phyloP scores from a whole-genome alignment of 225 moss, liverwort and hornwort genomes.

The Sphagnum tenellum region DNA sequence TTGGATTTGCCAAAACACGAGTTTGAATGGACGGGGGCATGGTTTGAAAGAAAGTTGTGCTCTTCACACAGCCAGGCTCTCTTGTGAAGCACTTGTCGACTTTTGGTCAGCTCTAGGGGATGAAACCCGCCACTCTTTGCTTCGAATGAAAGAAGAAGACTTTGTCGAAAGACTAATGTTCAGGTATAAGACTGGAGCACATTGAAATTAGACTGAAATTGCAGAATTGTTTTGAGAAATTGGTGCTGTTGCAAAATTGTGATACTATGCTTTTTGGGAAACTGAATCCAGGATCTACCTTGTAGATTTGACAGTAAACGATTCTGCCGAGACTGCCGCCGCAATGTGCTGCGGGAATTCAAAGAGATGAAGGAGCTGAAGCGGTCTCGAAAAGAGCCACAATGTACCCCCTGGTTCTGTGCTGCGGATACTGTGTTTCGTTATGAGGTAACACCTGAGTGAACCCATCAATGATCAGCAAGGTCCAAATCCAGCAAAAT shows the following conservation, averaged over 20 bases:
- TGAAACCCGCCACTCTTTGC: constrained; percentile 84
- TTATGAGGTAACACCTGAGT: constrained; percentile 62
- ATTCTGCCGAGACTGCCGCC: constrained; percentile 99
- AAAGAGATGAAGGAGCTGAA: constrained; percentile 99
- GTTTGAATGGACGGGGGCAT: constrained; percentile 95
- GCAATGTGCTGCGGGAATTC: constrained; percentile 98
- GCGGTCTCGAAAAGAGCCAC: constrained; percentile 90
- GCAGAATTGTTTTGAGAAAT: no score
- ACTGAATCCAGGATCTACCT: neutral
- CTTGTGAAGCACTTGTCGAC: constrained; percentile 98
- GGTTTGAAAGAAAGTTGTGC: constrained; percentile 98
- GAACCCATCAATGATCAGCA: neutral
- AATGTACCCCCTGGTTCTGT: constrained; percentile 96
- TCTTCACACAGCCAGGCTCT: constrained; percentile 92
- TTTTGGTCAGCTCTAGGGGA: constrained; percentile 99
- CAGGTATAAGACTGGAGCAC: constrained; percentile 36
- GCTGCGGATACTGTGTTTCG: constrained; percentile 93
- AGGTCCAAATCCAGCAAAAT: no score
- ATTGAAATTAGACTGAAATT: neutral
- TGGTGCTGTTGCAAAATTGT: neutral
- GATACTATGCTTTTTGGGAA: no score
- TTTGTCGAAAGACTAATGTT: constrained; percentile 99
- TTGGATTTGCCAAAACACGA: constrained; percentile 93
- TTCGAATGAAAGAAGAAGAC: constrained; percentile 99
- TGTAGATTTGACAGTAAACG: constrained; percentile 98